These are phyloP conservation scores for Phytophthora palmivora DNA, from an alignment of 352 stramenopile genomes.

Conservation along the genomic window DNA sequence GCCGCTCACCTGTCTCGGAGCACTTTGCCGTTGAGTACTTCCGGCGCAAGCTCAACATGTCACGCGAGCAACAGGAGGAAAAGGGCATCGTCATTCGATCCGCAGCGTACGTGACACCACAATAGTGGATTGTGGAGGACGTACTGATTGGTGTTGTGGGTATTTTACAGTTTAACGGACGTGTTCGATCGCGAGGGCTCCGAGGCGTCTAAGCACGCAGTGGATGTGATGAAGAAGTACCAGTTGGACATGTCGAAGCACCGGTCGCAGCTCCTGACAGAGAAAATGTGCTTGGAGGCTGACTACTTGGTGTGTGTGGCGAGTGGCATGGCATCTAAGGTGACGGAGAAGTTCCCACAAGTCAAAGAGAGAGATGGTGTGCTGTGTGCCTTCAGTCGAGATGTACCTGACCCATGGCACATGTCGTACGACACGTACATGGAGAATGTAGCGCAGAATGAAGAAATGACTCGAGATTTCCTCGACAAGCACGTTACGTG, in stretches of 20 bases:
- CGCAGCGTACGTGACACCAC: conserved; percentile 57
- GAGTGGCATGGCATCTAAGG: conserved; percentile 66
- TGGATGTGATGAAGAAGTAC: conserved; percentile 81
- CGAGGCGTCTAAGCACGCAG: conserved; percentile 60
- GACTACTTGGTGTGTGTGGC: conserved; percentile 82
- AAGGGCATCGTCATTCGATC: conserved; percentile 76
- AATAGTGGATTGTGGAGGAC: neutral
- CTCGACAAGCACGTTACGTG: conserved; percentile 68
- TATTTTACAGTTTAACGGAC: conserved; percentile 60
- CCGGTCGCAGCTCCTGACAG: conserved; percentile 70
- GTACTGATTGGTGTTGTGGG: conserved; percentile 6
- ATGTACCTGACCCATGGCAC: conserved; percentile 84
- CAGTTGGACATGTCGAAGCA: conserved; percentile 74
- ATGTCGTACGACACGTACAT: conserved; percentile 88
- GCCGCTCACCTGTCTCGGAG: conserved; percentile 79
- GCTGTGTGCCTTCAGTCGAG: conserved; percentile 63
- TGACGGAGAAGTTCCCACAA: conserved; percentile 66
- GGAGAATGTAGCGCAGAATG: conserved; percentile 77
- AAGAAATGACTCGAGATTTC: conserved; percentile 81
- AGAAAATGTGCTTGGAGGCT: conserved; percentile 66
- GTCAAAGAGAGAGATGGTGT: conserved; percentile 64
- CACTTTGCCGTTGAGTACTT: conserved; percentile 85
- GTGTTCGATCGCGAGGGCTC: conserved; percentile 76
- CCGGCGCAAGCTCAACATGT: conserved; percentile 67
- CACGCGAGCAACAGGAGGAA: conserved; percentile 71